Evolutionary conservation across 345 rosid species (phyloP), one percentile per base, ranked within the genome.

Genomic region (Viola odorata): DNA sequence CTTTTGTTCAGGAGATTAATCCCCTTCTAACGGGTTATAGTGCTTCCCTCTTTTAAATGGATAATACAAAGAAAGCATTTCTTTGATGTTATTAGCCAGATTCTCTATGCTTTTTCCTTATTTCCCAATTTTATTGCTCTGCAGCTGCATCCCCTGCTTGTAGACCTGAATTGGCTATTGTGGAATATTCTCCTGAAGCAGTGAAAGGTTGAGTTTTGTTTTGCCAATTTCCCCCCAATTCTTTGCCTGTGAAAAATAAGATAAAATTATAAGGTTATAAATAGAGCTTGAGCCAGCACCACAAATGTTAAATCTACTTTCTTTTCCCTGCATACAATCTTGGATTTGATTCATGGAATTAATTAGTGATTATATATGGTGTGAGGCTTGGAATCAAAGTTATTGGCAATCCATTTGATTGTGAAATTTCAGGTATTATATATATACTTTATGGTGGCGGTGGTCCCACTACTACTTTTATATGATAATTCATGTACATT

Each of bases 91-190:
- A 41, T 42, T 8, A 14, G 7, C 32, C 40, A 41, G n/a, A 8
- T 14, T 50, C 32, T 12, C 66, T 42, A 37, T n/a, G 0, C 14
- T 15, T 61, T n/a, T 0, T 5, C 12, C 0, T 11, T 12, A 11
- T n/a, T 7, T 37, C 51, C 41, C 17, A 44, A 4, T 61, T 68
- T 50, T 36, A 2, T 61, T 7, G 11, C n/a, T 60, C 13, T 55
- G 75, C 77, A 86, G 94, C 60, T 66, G 66, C 82, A 67, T 77
- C 73, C 63, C 66, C 78, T 64, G 65, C 81, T 49, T 58, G 77
- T 57, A 77, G 77, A 58, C 69, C 79, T 49, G 86, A 84, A 53
- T 52, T 85, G 73, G 82, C 88, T 64, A 65, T 88, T 5, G 85
- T 81, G 69, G 85, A 88, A 71, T 80, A 78, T 74, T 77, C 81